phyloP scores from a whole-genome alignment of 1,139 yeast genomes.

The Suhomyces choctaworum region DNA sequence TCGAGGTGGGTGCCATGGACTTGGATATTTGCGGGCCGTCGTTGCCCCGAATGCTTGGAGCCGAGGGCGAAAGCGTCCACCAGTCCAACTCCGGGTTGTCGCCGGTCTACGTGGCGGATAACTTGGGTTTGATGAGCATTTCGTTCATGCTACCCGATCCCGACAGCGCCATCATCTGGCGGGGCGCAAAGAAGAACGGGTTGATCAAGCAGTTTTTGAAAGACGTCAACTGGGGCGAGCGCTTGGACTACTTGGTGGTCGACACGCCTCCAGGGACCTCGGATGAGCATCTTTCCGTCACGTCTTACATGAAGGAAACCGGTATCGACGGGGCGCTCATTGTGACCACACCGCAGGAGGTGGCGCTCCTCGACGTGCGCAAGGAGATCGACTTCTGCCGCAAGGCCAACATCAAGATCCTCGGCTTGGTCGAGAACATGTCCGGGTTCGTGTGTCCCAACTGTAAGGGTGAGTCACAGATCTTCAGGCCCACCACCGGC shows the following conservation, averaged over 20 bases:
- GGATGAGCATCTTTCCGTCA: constrained; percentile 92
- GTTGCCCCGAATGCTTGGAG: constrained; percentile 91
- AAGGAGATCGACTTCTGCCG: constrained; percentile 94
- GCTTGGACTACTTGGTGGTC: constrained; percentile 79
- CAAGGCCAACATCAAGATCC: constrained; percentile 80
- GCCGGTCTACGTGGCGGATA: constrained; percentile 94
- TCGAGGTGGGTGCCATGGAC: constrained; percentile 96
- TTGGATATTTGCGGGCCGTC: constrained; percentile 98
- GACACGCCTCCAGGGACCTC: constrained; percentile 99
- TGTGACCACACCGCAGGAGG: constrained; percentile 98
- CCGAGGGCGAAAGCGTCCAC: constrained; percentile 82
- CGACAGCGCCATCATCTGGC: constrained; percentile 95
- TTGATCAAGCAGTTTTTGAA: constrained; percentile 90
- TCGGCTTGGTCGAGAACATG: constrained; percentile 97
- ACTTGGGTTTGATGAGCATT: constrained; percentile 92
- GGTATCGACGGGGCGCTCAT: constrained; percentile 95
- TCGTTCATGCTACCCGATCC: constrained; percentile 93
- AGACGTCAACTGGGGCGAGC: constrained; percentile 94
- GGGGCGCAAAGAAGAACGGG: constrained; percentile 94
- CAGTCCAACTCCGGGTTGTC: constrained; percentile 93
- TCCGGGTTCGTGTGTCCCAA: constrained; percentile 96
- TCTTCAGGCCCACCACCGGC: constrained; percentile 94
- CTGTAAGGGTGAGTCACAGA: constrained; percentile 87
- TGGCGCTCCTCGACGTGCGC: constrained; percentile 88
- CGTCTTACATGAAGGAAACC: constrained; percentile 81